Percentiles rank a stretch among this genome's conserved stretches.
Conservation (phyloP, 352 stramenopile species). For the Thalassiosira mediterranea region DNA sequence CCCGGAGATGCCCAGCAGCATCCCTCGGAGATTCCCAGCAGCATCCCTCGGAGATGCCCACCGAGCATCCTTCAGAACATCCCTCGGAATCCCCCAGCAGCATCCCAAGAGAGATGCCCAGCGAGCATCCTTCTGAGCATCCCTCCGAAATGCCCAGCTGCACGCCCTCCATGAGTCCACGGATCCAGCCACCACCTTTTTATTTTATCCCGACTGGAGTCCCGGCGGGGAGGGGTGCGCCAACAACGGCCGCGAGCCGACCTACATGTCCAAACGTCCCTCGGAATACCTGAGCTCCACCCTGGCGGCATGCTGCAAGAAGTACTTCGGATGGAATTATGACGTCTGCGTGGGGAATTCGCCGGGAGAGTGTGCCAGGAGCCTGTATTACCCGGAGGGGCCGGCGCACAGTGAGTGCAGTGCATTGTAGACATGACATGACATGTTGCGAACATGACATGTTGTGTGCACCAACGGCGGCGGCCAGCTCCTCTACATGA, state of each 20-base stretch:
- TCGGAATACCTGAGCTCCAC: constrained; percentile 11
- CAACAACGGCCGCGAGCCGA: constrained; percentile 32
- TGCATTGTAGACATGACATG: too few relatives aligned
- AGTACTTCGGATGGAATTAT: constrained; percentile 31
- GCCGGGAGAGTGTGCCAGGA: background rate
- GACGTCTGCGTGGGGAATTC: constrained; percentile 27
- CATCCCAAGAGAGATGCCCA: background rate
- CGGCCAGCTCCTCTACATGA: constrained; percentile 9
- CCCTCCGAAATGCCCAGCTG: background rate
- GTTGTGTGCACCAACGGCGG: constrained; percentile 8
- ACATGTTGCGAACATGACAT: too few relatives aligned
- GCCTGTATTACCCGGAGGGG: constrained; percentile 40
- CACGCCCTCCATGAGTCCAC: constrained; percentile 26
- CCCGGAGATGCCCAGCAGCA: constrained; percentile 22
- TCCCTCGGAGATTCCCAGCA: too few relatives aligned
- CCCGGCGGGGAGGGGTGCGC: constrained; percentile 5
- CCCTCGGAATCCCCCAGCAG: background rate
- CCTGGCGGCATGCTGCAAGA: constrained; percentile 21
- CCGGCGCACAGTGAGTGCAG: constrained; percentile 13
- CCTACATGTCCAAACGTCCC: constrained; percentile 20
- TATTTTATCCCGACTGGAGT: constrained; percentile 43
- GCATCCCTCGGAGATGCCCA: background rate
- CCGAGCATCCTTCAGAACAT: background rate
- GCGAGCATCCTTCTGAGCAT: background rate
- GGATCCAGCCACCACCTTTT: constrained; percentile 6